These are phyloP conservation scores for Rhynchospora pubera DNA, from an alignment of 176 grass and related monocot genomes.

Conservation along the genomic window DNA sequence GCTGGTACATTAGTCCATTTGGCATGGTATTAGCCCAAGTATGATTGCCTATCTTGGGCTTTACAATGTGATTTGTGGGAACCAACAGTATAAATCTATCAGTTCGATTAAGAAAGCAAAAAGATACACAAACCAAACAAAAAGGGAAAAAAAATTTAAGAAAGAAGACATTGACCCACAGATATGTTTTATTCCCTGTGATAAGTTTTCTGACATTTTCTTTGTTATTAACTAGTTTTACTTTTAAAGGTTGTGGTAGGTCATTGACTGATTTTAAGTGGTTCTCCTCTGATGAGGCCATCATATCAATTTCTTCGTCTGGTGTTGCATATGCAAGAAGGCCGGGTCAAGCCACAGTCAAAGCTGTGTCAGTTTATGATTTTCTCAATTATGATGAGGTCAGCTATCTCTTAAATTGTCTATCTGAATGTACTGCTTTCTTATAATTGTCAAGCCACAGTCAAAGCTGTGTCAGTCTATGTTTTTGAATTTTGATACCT, in stretches of 20 bases:
- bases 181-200: not conserved
- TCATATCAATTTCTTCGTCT: constrained; percentile 65
- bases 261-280: constrained; percentile 59
- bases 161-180: not conserved
- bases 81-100: not conserved
- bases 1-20: not conserved
- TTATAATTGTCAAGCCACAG: not conserved
- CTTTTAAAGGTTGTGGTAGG: constrained; percentile 71
- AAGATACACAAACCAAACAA: not conserved
- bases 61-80: not conserved
- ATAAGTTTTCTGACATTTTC: not conserved
- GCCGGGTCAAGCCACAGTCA: constrained; percentile 72
- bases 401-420: constrained; percentile 20
- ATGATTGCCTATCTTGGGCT: not conserved
- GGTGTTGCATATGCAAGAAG: constrained; percentile 44
- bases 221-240: constrained; percentile 31
- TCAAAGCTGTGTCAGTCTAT: no score
- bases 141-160: not conserved
- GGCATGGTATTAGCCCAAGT: not conserved
- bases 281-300: constrained; percentile 60
- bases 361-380: constrained; percentile 71
- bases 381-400: constrained; percentile 83
- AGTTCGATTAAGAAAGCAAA: not conserved
- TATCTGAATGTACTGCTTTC: not conserved
- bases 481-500: not conserved